These are phyloP conservation scores for Lactuca saligna DNA, from an alignment of 129 eudicot genomes.

Conservation along the genomic window DNA sequence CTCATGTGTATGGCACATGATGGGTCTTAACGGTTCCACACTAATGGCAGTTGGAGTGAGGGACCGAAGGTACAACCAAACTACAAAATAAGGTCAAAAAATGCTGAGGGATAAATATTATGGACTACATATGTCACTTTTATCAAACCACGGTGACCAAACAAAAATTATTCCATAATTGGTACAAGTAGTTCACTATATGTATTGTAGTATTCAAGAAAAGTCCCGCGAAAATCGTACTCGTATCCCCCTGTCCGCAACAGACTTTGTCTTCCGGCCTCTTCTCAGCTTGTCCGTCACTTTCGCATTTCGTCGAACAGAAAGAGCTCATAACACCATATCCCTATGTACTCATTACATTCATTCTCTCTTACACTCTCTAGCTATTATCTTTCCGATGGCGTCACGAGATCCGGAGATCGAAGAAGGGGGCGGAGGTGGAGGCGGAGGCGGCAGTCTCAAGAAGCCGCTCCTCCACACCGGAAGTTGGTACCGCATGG, in stretches of 20 bases:
- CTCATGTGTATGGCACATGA: no score
- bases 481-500: constrained; percentile 81
- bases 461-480: constrained; percentile 80
- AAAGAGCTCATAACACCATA: constrained; percentile 10
- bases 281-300: constrained; percentile 25
- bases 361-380: background rate
- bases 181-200: background rate
- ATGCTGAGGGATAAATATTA: no score
- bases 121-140: no score
- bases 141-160: no score
- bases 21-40: no score
- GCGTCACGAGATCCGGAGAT: constrained; percentile 42
- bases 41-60: no score
- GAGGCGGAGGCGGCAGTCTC: constrained; percentile 50
- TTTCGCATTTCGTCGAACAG: constrained; percentile 40
- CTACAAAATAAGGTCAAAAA: no score
- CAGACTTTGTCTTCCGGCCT: constrained; percentile 22
- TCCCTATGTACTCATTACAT: constrained; percentile 13
- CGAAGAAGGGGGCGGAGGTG: constrained; percentile 39
- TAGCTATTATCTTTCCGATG: constrained; percentile 11
- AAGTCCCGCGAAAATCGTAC: constrained; percentile 30
- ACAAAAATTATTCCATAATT: no score
- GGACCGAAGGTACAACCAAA: no score
- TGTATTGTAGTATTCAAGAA: background rate
- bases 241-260: background rate